A percentile compares a stretch with the other conserved stretches of the same genome.
Evolutionary conservation across 176 grass and related monocot genomes (phyloP).

Genomic region (Triticum turgidum): DNA sequence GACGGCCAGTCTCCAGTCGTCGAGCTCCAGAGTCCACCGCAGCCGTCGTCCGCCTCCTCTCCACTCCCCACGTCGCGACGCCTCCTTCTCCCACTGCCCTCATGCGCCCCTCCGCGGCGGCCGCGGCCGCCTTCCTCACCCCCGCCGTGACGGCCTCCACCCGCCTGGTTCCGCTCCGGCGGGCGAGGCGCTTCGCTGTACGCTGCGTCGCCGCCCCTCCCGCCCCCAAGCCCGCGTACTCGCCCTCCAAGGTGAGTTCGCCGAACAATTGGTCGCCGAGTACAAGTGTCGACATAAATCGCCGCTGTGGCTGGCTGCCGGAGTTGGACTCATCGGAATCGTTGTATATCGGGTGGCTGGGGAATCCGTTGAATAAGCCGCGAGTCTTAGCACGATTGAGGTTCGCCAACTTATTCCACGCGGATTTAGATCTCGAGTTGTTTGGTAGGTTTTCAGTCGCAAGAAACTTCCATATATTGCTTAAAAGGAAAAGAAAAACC

Average conservation of each 20-base stretch:
- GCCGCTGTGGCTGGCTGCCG: background rate
- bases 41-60: slow-evolving; percentile 28
- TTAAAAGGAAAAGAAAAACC: background rate
- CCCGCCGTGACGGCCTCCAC: slow-evolving; percentile 18
- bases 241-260: slow-evolving; percentile 64
- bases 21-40: background rate
- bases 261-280: background rate
- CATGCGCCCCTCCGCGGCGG: slow-evolving; percentile 40
- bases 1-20: background rate
- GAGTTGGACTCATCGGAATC: background rate
- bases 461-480: background rate
- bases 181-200: slow-evolving; percentile 38
- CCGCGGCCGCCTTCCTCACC: slow-evolving; percentile 27
- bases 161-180: slow-evolving; percentile 19
- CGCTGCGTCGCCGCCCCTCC: slow-evolving; percentile 68
- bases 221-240: slow-evolving; percentile 27
- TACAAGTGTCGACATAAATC: background rate
- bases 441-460: background rate
- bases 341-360: background rate
- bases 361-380: background rate
- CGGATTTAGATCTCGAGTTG: background rate
- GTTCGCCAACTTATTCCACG: background rate
- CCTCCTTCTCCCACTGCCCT: background rate
- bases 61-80: background rate
- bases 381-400: background rate